A percentile compares a stretch with the other conserved stretches of the same genome.
phyloP scores from a whole-genome alignment of 2,329 filamentous ascomycete genomes.

The Teratosphaeriaceae sp. region DNA sequence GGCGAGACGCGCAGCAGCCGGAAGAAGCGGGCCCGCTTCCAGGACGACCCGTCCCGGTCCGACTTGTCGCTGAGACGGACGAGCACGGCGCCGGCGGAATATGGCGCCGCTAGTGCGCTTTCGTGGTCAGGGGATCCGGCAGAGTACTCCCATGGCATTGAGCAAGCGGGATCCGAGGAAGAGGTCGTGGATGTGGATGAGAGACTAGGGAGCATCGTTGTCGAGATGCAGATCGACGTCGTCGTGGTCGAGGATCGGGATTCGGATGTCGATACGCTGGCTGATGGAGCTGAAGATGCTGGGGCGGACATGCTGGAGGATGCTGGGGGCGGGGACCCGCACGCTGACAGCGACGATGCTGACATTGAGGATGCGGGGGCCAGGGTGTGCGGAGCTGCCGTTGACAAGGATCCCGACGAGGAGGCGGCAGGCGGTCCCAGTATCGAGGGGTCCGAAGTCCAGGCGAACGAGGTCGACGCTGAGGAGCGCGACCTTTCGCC shows the following conservation, averaged over 20 bases:
- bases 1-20: neutral
- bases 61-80: conserved; percentile 6
- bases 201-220: neutral
- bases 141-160: neutral
- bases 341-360: too few species aligned
- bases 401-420: neutral
- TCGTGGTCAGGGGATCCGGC: neutral
- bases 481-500: too few species aligned
- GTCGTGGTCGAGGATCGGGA: neutral
- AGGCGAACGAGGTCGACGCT: too few species aligned
- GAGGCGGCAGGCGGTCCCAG: neutral
- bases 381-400: neutral
- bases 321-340: neutral
- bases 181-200: neutral
- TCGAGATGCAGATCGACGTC: neutral
- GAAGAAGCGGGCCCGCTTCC: conserved; percentile 14
- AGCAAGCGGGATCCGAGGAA: neutral
- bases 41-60: conserved; percentile 6
- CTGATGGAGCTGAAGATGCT: neutral
- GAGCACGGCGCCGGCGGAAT: conserved; percentile 4
- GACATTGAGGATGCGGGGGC: neutral
- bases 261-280: neutral
- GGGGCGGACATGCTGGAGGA: neutral
- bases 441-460: neutral
- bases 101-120: neutral